Evolutionary conservation across 352 stramenopile species (phyloP), one percentile per base, ranked within the genome.

Genomic region (Elongisporangium prolatum): DNA sequence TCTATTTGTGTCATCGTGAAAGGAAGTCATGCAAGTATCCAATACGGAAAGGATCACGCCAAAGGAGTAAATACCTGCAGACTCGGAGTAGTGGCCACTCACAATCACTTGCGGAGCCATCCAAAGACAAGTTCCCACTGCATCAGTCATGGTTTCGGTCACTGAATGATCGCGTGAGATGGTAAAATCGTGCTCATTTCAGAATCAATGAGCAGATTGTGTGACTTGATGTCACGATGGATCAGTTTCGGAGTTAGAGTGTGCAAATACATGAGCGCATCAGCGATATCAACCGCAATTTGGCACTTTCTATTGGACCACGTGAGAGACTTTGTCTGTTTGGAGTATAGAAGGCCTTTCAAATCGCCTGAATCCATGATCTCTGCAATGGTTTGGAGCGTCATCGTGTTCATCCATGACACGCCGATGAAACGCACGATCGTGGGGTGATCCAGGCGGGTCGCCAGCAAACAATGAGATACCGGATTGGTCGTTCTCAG

Each of bases 311-410:
- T 52, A 47, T 86, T 79, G 14, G 65, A 64, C 78, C 78, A 89
- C 22, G 76, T 82, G 21, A 89, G 59, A 34, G 67, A 74, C 14
- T 53, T 64, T 3, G 72, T 62, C 48, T 67, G 60, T 4, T 34
- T 69, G 17, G 68, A 84, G 52, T 79, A 63, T 1, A 91, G 59
- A 11, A 84, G 56, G 57, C 67, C 74, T 25, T 74, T 74, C 14
- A 91, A 59, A 47, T 91, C 76, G 16, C 78, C 81, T 21, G 75
- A 80, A 61, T 91, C 77, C 76, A 89, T 87, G 48, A 84, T 89
- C 53, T 89, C 81, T 0, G 69, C 86, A 44, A 91, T 63, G 8
- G 73, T 72, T 57, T 86, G 74, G 38, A 91, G 86, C 0, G 77
- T 74, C 59, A 83, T 49, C 16, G 74, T 68, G 48, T 80, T 86